Evolutionary conservation across 2,329 filamentous ascomycete genomes (phyloP), one percentile per base, ranked within the genome.

Genomic region (Aaosphaeria arxii): DNA sequence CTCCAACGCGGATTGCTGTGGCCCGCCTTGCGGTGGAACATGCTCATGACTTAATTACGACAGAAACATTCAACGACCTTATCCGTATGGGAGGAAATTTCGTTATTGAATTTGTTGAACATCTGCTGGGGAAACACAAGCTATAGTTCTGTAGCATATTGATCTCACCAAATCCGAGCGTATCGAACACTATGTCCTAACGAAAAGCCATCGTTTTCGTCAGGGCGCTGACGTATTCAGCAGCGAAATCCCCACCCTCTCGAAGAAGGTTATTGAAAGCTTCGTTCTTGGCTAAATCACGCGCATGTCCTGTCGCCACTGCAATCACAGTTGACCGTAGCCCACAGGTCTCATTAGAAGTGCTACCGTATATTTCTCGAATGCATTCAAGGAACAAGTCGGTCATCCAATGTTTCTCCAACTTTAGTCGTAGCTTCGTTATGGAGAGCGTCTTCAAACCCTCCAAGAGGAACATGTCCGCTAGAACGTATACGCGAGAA

Each of bases 401-500:
- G 33, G 9, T 36, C 33, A 2, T n/a, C 33, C 2, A 36, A n/a
- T 9, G 33, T 4, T 36, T n/a, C 33, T 36, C n/a, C 33, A 36
- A 9, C 33, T 36, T 36, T 4, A 9, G 9, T n/a, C 33, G 33
- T n/a, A 53, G 40, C 33, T 51, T 51, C 17, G 28, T 28, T 46
- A 7, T 29, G 11, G 43, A 40, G 42, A 55, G 35, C 36, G 35
- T 31, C 33, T 53, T 55, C 7, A 48, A 44, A 39, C 48, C 43
- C 38, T 52, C 43, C 24, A 52, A 47, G 30, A 55, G 45, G 43
- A 52, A 52, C 50, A 55, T 52, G 33, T 54, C 33, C 6, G 52
- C 49, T n/a, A 55, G 45, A 11, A 45, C 44, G 40, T 55, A 50
- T 40, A 55, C 45, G 29, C 47, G 43, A 44, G 44, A 28, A 28